phyloP scores from a whole-genome alignment of 768 basidiomycete genomes.

The Antrodiella citrinella region DNA sequence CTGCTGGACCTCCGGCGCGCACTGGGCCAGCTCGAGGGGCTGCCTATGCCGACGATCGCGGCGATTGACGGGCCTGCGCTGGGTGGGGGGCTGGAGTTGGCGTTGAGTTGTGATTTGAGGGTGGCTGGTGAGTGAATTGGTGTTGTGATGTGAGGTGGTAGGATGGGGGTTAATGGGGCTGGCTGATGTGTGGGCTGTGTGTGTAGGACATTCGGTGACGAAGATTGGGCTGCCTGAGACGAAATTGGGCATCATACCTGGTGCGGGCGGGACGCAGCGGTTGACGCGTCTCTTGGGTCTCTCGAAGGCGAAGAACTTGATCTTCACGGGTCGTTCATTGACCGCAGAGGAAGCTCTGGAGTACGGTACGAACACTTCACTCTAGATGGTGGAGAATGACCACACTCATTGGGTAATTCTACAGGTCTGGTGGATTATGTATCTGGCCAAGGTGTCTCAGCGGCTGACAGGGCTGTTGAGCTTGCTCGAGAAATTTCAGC shows the following conservation, averaged over 20 bases:
- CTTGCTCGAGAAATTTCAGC: slow-evolving; percentile 61
- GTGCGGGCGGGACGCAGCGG: slow-evolving; percentile 85
- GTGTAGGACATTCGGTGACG: slow-evolving; percentile 56
- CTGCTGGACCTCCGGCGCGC: slow-evolving; percentile 65
- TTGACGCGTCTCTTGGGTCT: slow-evolving; percentile 70
- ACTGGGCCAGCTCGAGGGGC: slow-evolving; percentile 65
- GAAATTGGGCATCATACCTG: slow-evolving; percentile 75
- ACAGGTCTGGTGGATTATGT: slow-evolving; percentile 80
- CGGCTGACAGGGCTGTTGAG: slow-evolving; percentile 60
- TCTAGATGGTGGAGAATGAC: too few relatives aligned
- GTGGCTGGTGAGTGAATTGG: slow-evolving; percentile 58
- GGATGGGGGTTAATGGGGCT: not conserved
- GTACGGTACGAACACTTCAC: slow-evolving; percentile 41
- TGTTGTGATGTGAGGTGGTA: not conserved
- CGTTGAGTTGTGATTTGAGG: slow-evolving; percentile 84
- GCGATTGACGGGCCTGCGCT: slow-evolving; percentile 92
- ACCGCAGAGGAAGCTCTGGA: slow-evolving; percentile 60
- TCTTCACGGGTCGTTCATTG: slow-evolving; percentile 72
- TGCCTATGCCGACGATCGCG: slow-evolving; percentile 85
- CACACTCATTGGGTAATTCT: too few relatives aligned
- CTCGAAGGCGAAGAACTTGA: slow-evolving; percentile 77
- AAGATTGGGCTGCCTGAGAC: slow-evolving; percentile 88
- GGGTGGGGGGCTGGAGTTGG: slow-evolving; percentile 86
- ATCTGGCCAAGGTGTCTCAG: slow-evolving; percentile 49
- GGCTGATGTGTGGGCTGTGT: too few relatives aligned